A percentile compares a stretch with the other conserved stretches of the same genome.
phyloP scores from a whole-genome alignment of 805 yeast species.

The Peterozyma xylosa region DNA sequence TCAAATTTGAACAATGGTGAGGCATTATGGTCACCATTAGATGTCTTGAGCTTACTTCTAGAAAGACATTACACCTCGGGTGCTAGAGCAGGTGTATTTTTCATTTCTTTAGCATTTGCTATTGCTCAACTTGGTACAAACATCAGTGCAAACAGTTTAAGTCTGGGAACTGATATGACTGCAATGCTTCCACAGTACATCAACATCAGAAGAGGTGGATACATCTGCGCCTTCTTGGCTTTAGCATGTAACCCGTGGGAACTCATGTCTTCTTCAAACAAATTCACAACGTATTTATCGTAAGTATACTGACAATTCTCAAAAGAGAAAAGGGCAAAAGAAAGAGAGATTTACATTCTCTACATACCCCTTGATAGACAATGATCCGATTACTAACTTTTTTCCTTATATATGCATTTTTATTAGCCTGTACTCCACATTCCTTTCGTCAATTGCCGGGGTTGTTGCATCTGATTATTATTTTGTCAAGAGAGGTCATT shows the following conservation, averaged over 20 bases:
- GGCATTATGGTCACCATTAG: slow-evolving; percentile 80
- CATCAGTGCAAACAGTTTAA: slow-evolving; percentile 62
- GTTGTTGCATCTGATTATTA: slow-evolving; percentile 62
- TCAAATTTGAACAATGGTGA: slow-evolving; percentile 45
- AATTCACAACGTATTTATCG: slow-evolving; percentile 71
- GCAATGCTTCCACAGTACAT: slow-evolving; percentile 56
- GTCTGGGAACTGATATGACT: slow-evolving; percentile 69
- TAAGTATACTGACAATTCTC: too few relatives aligned
- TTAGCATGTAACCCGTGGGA: slow-evolving; percentile 84
- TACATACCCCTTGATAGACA: too few relatives aligned
- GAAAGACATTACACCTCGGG: slow-evolving; percentile 40
- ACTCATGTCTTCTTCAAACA: slow-evolving; percentile 58
- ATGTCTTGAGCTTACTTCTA: slow-evolving; percentile 59
- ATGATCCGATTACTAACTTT: too few relatives aligned
- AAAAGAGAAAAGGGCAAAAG: too few relatives aligned
- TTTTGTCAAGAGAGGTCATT: slow-evolving; percentile 66
- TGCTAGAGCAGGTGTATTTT: slow-evolving; percentile 58
- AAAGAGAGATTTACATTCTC: too few relatives aligned
- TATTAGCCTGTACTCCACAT: slow-evolving; percentile 48
- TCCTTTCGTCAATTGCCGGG: slow-evolving; percentile 80
- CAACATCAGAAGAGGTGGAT: slow-evolving; percentile 76
- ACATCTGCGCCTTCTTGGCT: slow-evolving; percentile 65
- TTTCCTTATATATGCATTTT: too few relatives aligned
- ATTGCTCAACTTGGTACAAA: slow-evolving; percentile 76
- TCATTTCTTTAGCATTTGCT: slow-evolving; percentile 63